Percentiles rank a stretch among this genome's conserved stretches.
Evolutionary conservation across 164 flowering plant genomes (phyloP).

Genomic region (Vitis rotundifolia): DNA sequence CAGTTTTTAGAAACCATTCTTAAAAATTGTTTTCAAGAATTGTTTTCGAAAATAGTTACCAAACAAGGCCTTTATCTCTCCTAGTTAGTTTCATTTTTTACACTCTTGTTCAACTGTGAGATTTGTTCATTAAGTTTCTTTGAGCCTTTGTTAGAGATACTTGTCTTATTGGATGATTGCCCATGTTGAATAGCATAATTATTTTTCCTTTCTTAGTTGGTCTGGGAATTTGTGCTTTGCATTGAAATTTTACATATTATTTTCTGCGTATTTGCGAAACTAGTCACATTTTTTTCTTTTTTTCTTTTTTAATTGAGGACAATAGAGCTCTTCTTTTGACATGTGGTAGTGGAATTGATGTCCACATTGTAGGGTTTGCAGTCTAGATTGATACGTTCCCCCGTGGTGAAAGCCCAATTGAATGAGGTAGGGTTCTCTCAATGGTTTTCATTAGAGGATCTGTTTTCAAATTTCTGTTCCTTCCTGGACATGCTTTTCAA

Average conservation of each 20-base stretch:
- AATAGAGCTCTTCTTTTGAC: not conserved
- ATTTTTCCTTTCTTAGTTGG: no score
- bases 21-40: no score
- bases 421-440: conserved; percentile 52
- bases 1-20: no score
- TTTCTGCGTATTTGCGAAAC: not conserved
- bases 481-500: conserved; percentile 26
- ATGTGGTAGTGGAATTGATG: not conserved
- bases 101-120: no score
- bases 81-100: no score
- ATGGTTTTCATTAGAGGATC: conserved; percentile 26
- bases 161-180: no score
- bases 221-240: no score
- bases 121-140: no score
- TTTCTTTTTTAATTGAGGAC: not conserved
- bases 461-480: conserved; percentile 27
- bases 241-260: not conserved
- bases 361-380: conserved; percentile 29
- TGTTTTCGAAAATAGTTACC: no score
- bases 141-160: no score
- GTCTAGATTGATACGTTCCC: conserved; percentile 25
- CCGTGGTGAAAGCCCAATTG: conserved; percentile 44
- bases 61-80: no score
- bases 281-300: not conserved
- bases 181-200: no score